Base-by-base conservation (phyloP, 2,329 filamentous ascomycete genomes). In the Periconia digitata region DNA sequence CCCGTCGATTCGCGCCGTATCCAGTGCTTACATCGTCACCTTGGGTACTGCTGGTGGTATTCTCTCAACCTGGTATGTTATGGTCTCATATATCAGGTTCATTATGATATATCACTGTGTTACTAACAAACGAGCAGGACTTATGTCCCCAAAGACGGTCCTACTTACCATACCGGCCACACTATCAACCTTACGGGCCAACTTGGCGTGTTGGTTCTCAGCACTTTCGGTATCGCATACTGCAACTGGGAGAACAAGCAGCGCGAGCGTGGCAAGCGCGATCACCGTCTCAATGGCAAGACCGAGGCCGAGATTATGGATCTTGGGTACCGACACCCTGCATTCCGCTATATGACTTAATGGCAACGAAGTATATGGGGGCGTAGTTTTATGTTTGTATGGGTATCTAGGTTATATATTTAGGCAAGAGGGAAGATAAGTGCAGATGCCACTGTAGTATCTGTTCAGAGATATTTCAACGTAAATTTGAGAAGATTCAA, bases 141-240 rank as follows among this genome's bases (percentile, higher is more conserved):
- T 0, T 84, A 84, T 56, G 76, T 72, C 2, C 62, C 63, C 62
- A 74, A 79, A 50, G 76, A 83, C 62, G 82, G 54, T 45, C 89
- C 86, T 1, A 79, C 79, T 21, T 96, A 85, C 73, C 81, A 80
- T 29, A 80, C 83, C 1, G 92, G 92, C 2, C 91, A 96, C 43
- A 77, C 78, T 4, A 84, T 84, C 73, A 84, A 84, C 57, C 70
- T 84, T 39, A 70, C 55, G 3, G 78, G 78, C 1, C 79, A 83
- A 59, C 63, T 76, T 16, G 61, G 62, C 12, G 73, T 75, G 3
- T 59, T 79, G 3, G 50, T 74, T 17, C 70, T 84, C 6, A 65
- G 79, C 2, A 27, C 73, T 4, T 73, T 72, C 20, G 80, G 80
- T 15, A 78, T 84, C 37, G 36, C 69, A 12, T 84, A 83, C 57